Conservation (phyloP, 345 rosid genomes). For the Aquilaria yunnanensis region DNA sequence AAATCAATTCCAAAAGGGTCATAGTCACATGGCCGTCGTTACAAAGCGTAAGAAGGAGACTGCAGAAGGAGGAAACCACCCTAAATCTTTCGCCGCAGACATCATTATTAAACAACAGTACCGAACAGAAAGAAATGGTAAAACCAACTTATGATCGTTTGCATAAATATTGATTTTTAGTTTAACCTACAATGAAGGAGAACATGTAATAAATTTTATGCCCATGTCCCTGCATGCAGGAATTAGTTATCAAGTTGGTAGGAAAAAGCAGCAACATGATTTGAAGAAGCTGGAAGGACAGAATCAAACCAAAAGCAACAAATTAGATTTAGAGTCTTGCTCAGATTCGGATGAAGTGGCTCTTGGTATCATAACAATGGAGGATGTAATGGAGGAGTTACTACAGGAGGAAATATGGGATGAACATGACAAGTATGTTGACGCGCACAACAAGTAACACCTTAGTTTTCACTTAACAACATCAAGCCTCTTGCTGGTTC, state of each 20-base stretch:
- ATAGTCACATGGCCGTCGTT: slow-evolving; percentile 82
- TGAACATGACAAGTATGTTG: slow-evolving; percentile 63
- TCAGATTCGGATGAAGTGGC: slow-evolving; percentile 44
- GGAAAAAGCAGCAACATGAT: too few relatives aligned
- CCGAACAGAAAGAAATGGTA: slow-evolving; percentile 1
- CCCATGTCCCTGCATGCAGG: too few relatives aligned
- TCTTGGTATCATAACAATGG: slow-evolving; percentile 70
- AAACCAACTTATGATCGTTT: too few relatives aligned
- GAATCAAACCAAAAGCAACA: slow-evolving; percentile 3
- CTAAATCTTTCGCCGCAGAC: too few relatives aligned
- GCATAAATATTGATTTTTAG: too few relatives aligned
- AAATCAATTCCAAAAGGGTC: slow-evolving; percentile 62
- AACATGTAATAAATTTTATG: too few relatives aligned
- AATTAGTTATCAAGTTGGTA: too few relatives aligned
- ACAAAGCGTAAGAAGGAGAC: slow-evolving; percentile 37
- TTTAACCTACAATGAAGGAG: too few relatives aligned
- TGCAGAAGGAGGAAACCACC: slow-evolving; percentile 16
- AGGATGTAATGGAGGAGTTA: slow-evolving; percentile 89
- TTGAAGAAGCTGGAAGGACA: slow-evolving; percentile 15
- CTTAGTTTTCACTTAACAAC: not conserved
- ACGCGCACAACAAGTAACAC: slow-evolving; percentile 46
- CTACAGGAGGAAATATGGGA: slow-evolving; percentile 78
- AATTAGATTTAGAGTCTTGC: slow-evolving; percentile 25
- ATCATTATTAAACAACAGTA: not conserved
- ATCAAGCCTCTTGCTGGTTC: not conserved